Evolutionary conservation across 2,329 filamentous ascomycete genomes (phyloP), one percentile per base, ranked within the genome.

Genomic region (Septoria linicola): DNA sequence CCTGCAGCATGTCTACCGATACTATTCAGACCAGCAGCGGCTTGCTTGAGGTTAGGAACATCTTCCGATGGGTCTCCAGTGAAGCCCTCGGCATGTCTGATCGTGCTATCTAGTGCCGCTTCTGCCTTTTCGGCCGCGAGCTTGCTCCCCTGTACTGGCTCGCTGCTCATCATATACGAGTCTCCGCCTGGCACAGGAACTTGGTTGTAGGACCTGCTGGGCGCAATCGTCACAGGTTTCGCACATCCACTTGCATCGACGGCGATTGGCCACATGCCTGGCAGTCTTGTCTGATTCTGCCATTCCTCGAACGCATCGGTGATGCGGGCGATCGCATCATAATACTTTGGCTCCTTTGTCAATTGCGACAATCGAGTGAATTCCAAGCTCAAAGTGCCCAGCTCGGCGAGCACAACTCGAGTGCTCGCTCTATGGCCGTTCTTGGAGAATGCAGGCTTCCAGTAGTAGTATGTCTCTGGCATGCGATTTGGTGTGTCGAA

Each of bases 401-500:
- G 69, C 69, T 93, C 88, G 56, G 79, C 82, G 61, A 86, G 71
- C 61, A 85, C 69, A 47, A 80, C 80, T 41, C 72, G 70, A 4
- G 66, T 70, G 52, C 75, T 73, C 1, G 87, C 87, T 19, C 80
- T 77, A 60, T 83, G 85, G 5, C 83, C 80, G 58, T 84, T 79
- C 3, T 79, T 81, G 8, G 80, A 79, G 61, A 76, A 82, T 13
- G 78, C 72, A 59, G 85, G 87, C 61, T 81, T 80, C 88, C 87
- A 96, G 56, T 79, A 74, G 71, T 92, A 95, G 70, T 85, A 90
- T 4, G 89, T 79, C 4, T 89, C 72, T 2, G 92, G 91, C 88
- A 97, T 95, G 61, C 89, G 83, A 68, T 97, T 96, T 1, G 91
- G 91, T 0, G 92, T 96, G 70, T 95, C 89, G 63, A 95, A 95